Base-by-base conservation (phyloP, 2,329 filamentous ascomycete genomes). In the Sporothrix dimorphospora region DNA sequence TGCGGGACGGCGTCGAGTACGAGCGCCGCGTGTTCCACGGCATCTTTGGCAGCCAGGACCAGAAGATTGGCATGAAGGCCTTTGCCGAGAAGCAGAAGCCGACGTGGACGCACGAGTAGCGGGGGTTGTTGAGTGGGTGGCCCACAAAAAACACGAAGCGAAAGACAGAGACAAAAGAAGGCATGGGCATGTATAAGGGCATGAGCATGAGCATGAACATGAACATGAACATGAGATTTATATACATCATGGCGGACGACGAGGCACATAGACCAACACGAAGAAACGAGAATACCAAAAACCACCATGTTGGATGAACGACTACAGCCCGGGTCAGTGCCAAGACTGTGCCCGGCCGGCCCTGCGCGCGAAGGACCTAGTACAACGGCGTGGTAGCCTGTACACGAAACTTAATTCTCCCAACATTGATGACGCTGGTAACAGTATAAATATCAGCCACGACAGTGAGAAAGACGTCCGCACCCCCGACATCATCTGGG, bases 61-160 rank as follows among this genome's bases (percentile, higher is more conserved):
- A 99, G 84, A 99, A 98, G 87, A 93, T 98, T 81, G 94, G 94
- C 81, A 90, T 98, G 96, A 91, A 91, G 81, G 96, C 96, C 14
- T 99, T 99, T 86, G 92, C 93, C 1, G 92, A 94, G 83, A 98
- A 98, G 90, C 89, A 92, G 84, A 97, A 97, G 87, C 84, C 96
- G 0, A 90, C 96, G 81, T 99, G 96, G 95, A 90, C 87, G 74
- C 86, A 98, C 81, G 89, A 93, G 80, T 97, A 87, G 76, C 69
- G 9, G 5, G 47, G 1, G n/a, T 14, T 34, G 45, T 38, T 4
- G 45, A 8, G 27, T 21, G 12, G 14, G 11, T 12, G n/a, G 47
- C 24, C 1, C 49, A 59, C 49, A 51, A 47, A 9, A n/a, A 8
- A 34, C 4, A 24, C 12, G 12, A 42, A 68, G 38, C 19, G 40